phyloP scores from a whole-genome alignment of 768 basidiomycete genomes.

The Inosperma sp. region DNA sequence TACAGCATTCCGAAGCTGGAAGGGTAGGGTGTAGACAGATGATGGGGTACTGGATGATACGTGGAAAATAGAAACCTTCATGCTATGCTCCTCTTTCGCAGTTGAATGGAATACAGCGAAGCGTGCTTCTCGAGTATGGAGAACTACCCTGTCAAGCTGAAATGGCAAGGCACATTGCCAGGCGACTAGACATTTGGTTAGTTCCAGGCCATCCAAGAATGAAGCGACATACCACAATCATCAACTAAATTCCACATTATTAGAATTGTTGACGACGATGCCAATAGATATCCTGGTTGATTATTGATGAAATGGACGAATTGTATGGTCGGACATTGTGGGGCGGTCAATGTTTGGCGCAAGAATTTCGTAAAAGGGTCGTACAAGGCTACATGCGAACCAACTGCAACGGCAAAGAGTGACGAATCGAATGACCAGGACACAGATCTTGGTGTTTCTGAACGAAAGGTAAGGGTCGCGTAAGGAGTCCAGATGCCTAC shows the following conservation, averaged over 20 bases:
- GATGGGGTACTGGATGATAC: constrained; percentile 42
- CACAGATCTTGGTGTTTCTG: constrained; percentile 57
- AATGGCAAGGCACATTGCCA: constrained; percentile 48
- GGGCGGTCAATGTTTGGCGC: constrained; percentile 53
- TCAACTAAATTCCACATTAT: constrained; percentile 71
- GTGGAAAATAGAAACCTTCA: constrained; percentile 47
- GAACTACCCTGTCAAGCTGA: constrained; percentile 42
- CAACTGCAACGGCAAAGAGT: constrained; percentile 70
- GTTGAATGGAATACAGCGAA: constrained; percentile 53
- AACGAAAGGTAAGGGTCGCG: constrained; percentile 65
- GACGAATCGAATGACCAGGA: constrained; percentile 87
- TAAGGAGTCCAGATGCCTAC: constrained; percentile 78
- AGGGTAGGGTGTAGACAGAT: constrained; percentile 50
- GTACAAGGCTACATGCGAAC: constrained; percentile 66
- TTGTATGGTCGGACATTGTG: constrained; percentile 44
- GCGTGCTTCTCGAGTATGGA: constrained; percentile 52
- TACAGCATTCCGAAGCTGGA: constrained; percentile 51
- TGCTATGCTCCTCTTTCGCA: constrained; percentile 28
- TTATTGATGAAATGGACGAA: constrained; percentile 63
- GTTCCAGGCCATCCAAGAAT: no score
- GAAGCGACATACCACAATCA: constrained; percentile 46
- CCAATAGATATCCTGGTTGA: constrained; percentile 66
- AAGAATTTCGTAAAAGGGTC: constrained; percentile 60
- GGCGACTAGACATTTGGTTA: constrained; percentile 49
- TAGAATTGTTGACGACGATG: constrained; percentile 44